Percentiles rank a stretch among this genome's conserved stretches.
phyloP scores from a whole-genome alignment of 2,329 filamentous ascomycete species.

The Capronia coronata region DNA sequence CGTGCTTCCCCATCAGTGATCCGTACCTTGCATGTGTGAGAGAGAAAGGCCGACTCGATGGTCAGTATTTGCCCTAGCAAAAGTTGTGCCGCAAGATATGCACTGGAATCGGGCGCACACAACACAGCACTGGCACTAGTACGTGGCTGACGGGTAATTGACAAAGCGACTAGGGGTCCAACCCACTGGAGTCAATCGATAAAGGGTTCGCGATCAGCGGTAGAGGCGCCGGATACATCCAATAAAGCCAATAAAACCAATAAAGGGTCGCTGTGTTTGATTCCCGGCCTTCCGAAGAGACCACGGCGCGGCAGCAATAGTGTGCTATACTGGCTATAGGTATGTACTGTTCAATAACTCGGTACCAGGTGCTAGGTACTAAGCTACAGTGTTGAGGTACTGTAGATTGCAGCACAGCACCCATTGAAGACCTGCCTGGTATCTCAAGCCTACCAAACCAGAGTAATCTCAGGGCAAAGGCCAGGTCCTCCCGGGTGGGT shows the following conservation, averaged over 20 bases:
- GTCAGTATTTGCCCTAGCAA: too few relatives aligned
- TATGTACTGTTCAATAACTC: background rate
- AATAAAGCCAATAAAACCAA: background rate
- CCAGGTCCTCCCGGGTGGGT: background rate
- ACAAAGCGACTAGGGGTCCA: background rate
- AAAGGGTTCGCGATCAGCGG: slow-evolving; percentile 12
- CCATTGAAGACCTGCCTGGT: too few relatives aligned
- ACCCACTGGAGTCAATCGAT: slow-evolving; percentile 16
- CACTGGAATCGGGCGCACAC: background rate
- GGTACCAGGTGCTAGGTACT: too few relatives aligned
- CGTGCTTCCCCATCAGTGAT: too few relatives aligned
- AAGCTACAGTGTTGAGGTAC: too few relatives aligned
- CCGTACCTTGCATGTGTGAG: too few relatives aligned
- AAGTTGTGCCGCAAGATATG: background rate
- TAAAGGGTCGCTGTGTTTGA: too few relatives aligned
- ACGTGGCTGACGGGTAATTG: background rate
- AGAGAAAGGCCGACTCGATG: too few relatives aligned
- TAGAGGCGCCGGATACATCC: slow-evolving; percentile 5
- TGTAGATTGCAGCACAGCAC: too few relatives aligned
- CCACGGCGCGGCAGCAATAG: background rate
- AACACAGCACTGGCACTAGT: too few relatives aligned
- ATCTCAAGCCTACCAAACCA: too few relatives aligned
- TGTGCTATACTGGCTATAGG: background rate
- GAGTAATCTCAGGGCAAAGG: background rate
- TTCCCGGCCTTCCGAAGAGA: background rate